These are phyloP conservation scores for Castanea crenata DNA, from an alignment of 306 rosid genomes.

Conservation along the genomic window DNA sequence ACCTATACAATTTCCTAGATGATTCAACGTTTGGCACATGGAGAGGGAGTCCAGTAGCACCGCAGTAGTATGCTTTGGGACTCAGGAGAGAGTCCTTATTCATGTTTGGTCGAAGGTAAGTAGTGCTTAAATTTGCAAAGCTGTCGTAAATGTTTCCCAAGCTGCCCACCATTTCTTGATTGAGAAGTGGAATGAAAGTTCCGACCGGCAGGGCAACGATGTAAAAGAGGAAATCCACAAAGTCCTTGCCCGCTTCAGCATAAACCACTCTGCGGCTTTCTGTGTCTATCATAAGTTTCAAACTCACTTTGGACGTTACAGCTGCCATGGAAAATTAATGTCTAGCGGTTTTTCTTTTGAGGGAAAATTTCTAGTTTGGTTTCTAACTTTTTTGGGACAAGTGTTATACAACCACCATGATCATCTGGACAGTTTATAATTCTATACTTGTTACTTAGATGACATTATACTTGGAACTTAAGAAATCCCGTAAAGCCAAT, in stretches of 20 bases:
- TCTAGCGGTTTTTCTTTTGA: no score
- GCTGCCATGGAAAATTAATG: background rate
- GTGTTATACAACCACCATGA: no score
- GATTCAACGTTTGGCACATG: background rate
- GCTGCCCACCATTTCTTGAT: constrained; percentile 1
- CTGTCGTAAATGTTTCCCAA: constrained; percentile 19
- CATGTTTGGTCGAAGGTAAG: background rate
- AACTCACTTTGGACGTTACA: background rate
- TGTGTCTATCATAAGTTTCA: constrained; percentile 16
- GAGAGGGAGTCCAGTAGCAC: background rate
- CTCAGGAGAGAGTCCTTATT: background rate
- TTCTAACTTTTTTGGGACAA: no score
- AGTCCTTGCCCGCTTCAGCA: constrained; percentile 12
- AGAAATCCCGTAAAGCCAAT: no score
- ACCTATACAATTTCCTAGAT: background rate
- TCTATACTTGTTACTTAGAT: no score
- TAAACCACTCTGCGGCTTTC: background rate
- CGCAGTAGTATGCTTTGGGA: background rate
- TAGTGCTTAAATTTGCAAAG: background rate
- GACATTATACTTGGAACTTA: no score
- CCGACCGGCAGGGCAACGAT: constrained; percentile 9
- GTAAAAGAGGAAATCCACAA: constrained; percentile 21
- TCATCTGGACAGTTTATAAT: no score
- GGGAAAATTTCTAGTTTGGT: no score
- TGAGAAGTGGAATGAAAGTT: constrained; percentile 6